Conservation (phyloP, 2,329 filamentous ascomycete genomes). For the Bipolaris sorokiniana region DNA sequence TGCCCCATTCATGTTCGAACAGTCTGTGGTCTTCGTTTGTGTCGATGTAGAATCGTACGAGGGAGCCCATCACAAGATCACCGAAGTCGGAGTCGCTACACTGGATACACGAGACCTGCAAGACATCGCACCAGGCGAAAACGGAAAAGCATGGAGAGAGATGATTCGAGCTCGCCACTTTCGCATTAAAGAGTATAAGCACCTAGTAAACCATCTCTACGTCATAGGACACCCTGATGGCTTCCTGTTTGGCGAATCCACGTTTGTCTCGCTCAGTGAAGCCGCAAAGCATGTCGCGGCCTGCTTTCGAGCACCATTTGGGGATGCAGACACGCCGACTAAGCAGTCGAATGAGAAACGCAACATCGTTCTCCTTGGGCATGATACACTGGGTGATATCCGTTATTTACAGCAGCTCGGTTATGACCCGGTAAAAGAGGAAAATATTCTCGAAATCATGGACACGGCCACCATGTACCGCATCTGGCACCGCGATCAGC, state of each 20-base stretch:
- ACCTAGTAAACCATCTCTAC: conserved; percentile 70
- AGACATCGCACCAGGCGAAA: conserved; percentile 63
- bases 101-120: conserved; percentile 72
- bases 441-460: conserved; percentile 66
- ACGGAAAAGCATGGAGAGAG: conserved; percentile 70
- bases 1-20: conserved; percentile 49
- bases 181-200: conserved; percentile 71
- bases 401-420: conserved; percentile 69
- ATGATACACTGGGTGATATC: conserved; percentile 73
- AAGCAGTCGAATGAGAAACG: conserved; percentile 50
- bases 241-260: conserved; percentile 74
- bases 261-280: conserved; percentile 58
- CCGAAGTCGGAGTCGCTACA: conserved; percentile 84
- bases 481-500: conserved; percentile 61
- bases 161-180: conserved; percentile 76
- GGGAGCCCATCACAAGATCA: conserved; percentile 67
- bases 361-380: conserved; percentile 78
- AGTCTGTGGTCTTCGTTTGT: conserved; percentile 70
- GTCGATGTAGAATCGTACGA: conserved; percentile 88
- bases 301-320: conserved; percentile 65
- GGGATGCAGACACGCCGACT: conserved; percentile 26
- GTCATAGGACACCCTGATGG: conserved; percentile 74
- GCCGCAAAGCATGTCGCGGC: conserved; percentile 56
- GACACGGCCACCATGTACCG: conserved; percentile 79
- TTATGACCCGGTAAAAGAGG: conserved; percentile 62